Conservation (phyloP, 2,329 filamentous ascomycete species). For the Raffaelea albimanens region DNA sequence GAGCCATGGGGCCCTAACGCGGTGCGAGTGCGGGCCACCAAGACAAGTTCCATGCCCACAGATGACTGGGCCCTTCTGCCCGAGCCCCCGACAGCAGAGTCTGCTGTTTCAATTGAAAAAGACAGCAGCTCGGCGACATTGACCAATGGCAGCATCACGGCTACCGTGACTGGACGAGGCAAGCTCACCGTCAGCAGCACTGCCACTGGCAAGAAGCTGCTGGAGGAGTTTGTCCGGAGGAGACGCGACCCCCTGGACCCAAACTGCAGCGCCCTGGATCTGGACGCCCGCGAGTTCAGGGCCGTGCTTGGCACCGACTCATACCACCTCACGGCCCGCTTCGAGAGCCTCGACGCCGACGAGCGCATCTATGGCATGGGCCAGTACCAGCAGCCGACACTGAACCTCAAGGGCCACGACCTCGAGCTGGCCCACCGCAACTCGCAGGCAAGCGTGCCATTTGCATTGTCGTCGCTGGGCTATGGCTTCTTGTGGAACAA, state of each 20-base stretch:
- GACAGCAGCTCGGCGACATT: conserved; percentile 26
- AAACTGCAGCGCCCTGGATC: conserved; percentile 46
- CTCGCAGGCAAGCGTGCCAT: conserved; percentile 56
- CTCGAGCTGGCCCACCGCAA: conserved; percentile 58
- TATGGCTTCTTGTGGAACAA: conserved; percentile 62
- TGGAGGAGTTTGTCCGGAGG: conserved; percentile 44
- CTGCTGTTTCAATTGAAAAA: conserved; percentile 9
- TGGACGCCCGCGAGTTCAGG: conserved; percentile 49
- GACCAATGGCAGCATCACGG: conserved; percentile 38
- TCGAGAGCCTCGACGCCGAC: conserved; percentile 42
- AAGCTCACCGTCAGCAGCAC: conserved; percentile 38
- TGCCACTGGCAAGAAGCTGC: conserved; percentile 27
- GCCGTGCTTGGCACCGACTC: conserved; percentile 36
- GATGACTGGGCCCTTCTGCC: conserved; percentile 30
- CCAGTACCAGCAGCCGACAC: conserved; percentile 54
- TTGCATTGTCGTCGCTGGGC: conserved; percentile 47
- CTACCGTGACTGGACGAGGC: conserved; percentile 33
- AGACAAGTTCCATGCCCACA: conserved; percentile 22
- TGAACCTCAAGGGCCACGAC: conserved; percentile 55
- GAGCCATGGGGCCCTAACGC: conserved; percentile 39
- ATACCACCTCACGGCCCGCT: conserved; percentile 47
- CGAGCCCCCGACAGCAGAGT: neutral
- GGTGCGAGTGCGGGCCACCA: conserved; percentile 36
- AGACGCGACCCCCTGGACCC: conserved; percentile 42
- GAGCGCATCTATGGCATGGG: conserved; percentile 63